phyloP scores from a whole-genome alignment of 108 stramenopile species.

The Skeletonema potamos region DNA sequence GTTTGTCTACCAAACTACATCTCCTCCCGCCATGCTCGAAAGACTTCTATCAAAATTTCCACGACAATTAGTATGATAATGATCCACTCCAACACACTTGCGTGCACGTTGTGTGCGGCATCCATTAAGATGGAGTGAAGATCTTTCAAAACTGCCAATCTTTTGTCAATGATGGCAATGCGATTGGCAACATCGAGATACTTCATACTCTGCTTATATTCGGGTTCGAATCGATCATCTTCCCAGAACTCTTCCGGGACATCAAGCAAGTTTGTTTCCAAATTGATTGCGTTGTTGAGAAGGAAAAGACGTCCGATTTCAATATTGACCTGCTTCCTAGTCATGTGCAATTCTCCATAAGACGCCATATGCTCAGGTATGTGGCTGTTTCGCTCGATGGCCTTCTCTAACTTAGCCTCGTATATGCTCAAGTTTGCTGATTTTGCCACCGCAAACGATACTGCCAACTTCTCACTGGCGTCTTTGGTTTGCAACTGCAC shows the following conservation, averaged over 20 bases:
- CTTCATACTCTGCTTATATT: constrained; percentile 39
- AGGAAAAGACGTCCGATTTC: constrained; percentile 49
- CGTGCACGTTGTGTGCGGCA: constrained; percentile 46
- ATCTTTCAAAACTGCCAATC: constrained; percentile 44
- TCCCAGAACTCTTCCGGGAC: constrained; percentile 59
- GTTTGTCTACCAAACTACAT: not conserved
- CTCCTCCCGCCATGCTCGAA: constrained; percentile 20
- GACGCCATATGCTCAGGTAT: constrained; percentile 55
- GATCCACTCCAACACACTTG: constrained; percentile 45
- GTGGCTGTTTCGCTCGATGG: constrained; percentile 41
- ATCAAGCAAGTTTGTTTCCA: constrained; percentile 49
- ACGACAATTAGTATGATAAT: constrained; percentile 45
- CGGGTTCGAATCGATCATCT: constrained; percentile 51
- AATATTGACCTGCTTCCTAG: constrained; percentile 33
- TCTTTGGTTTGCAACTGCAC: constrained; percentile 47
- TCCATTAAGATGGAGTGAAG: constrained; percentile 51
- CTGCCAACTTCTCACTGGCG: constrained; percentile 53
- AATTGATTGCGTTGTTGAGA: constrained; percentile 53
- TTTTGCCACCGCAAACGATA: constrained; percentile 50
- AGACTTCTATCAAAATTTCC: constrained; percentile 28
- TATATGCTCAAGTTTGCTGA: constrained; percentile 40
- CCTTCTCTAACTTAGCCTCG: constrained; percentile 44
- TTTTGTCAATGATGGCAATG: constrained; percentile 29
- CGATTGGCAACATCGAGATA: constrained; percentile 43
- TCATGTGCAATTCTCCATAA: constrained; percentile 41